Conservation (phyloP, 768 basidiomycete genomes). For the Phanerochaete carnosa region DNA sequence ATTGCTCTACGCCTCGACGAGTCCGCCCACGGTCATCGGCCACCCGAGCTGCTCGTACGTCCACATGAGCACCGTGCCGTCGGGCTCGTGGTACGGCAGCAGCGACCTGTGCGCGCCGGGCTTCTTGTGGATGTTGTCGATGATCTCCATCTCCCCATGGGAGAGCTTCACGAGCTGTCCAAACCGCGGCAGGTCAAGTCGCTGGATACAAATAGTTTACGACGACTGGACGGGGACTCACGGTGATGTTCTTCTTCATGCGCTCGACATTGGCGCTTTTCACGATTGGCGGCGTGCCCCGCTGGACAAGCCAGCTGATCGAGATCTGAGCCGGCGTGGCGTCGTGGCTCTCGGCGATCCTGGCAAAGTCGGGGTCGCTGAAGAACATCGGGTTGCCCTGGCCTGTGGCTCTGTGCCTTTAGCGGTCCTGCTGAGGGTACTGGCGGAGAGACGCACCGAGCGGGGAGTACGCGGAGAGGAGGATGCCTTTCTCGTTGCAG, state of each 20-base stretch:
- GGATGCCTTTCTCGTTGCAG: slow-evolving; percentile 55
- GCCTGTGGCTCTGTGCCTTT: too few relatives aligned
- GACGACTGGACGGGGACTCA: slow-evolving; percentile 19
- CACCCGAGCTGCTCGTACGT: slow-evolving; percentile 18
- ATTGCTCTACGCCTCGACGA: not conserved
- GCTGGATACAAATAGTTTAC: not conserved
- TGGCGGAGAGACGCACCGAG: slow-evolving; percentile 40
- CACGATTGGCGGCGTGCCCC: too few relatives aligned
- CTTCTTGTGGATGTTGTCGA: slow-evolving; percentile 39
- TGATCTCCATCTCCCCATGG: slow-evolving; percentile 33
- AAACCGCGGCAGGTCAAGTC: not conserved
- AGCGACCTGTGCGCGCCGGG: slow-evolving; percentile 39
- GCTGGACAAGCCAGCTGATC: too few relatives aligned
- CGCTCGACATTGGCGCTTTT: slow-evolving; percentile 40
- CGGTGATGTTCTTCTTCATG: slow-evolving; percentile 49
- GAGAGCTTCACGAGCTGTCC: not conserved
- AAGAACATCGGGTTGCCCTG: too few relatives aligned
- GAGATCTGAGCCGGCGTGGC: too few relatives aligned
- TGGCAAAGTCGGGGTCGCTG: too few relatives aligned
- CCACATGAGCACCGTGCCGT: slow-evolving; percentile 10
- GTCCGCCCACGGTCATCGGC: slow-evolving; percentile 1
- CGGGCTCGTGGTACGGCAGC: slow-evolving; percentile 9
- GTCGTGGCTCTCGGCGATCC: too few relatives aligned
- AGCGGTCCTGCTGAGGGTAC: too few relatives aligned
- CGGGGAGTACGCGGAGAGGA: too few relatives aligned